phyloP scores from a whole-genome alignment of 192 early-diverging fungal species.

The Podila minutissima region DNA sequence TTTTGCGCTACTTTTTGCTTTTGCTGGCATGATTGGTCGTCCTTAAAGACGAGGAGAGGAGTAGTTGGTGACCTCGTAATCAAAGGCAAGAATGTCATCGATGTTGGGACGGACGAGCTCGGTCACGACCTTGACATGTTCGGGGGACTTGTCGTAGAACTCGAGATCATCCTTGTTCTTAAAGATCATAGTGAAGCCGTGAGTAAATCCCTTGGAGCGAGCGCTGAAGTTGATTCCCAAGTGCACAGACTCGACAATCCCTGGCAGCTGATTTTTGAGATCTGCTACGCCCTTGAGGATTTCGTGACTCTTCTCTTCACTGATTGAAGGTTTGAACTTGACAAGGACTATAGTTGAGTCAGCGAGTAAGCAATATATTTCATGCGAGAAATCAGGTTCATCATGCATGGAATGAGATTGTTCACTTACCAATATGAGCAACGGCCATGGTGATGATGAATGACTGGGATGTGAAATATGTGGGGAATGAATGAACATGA shows the following conservation, averaged over 20 bases:
- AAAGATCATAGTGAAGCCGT: constrained; percentile 50
- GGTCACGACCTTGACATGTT: constrained; percentile 25
- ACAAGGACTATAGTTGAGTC: constrained; percentile 9
- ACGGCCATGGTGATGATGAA: constrained; percentile 21
- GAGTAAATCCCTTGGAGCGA: constrained; percentile 38
- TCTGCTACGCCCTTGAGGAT: constrained; percentile 38
- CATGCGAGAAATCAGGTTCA: not conserved
- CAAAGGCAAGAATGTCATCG: constrained; percentile 35
- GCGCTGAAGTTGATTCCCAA: constrained; percentile 36
- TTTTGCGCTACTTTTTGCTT: no score
- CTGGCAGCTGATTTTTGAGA: constrained; percentile 28
- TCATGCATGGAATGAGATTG: not conserved
- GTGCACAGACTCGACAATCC: constrained; percentile 41
- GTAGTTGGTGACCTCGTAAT: constrained; percentile 33
- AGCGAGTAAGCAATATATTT: not conserved
- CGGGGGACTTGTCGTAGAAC: constrained; percentile 30
- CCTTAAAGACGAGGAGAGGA: constrained; percentile 19
- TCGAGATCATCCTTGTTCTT: constrained; percentile 40
- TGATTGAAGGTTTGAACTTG: constrained; percentile 36
- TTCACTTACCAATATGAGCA: constrained; percentile 15
- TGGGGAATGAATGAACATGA: no score
- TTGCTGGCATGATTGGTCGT: no score
- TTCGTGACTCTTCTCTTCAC: constrained; percentile 24
- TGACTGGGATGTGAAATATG: not conserved
- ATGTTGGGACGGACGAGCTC: constrained; percentile 37